Evolutionary conservation across 352 stramenopile species (phyloP).

Genomic region (Globisporangium acanthophoron): DNA sequence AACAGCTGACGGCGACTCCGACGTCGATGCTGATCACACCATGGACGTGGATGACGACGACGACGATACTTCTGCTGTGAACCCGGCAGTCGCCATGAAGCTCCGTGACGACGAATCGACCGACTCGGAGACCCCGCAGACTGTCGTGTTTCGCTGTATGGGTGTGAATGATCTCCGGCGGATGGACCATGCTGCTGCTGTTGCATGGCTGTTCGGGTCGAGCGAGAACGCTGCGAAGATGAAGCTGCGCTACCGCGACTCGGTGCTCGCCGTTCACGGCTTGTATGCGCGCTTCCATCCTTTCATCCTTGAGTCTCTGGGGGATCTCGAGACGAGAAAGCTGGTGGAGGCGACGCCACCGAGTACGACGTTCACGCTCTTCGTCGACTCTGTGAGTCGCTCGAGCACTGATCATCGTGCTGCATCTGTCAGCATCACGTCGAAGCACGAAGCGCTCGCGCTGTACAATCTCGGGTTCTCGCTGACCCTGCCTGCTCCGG

Average conservation of each 20-base stretch:
- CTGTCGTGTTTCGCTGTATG: not conserved
- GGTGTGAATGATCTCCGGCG: not conserved
- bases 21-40: not conserved
- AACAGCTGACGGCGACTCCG: not conserved
- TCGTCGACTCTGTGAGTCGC: not conserved
- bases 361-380: constrained; percentile 8
- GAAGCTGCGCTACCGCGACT: constrained; percentile 18
- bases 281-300: constrained; percentile 26
- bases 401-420: not conserved
- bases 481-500: constrained; percentile 24
- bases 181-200: not conserved
- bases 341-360: constrained; percentile 20
- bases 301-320: constrained; percentile 23
- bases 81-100: not conserved
- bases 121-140: not conserved
- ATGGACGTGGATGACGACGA: not conserved
- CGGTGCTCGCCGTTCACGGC: constrained; percentile 15
- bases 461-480: constrained; percentile 7
- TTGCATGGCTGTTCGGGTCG: constrained; percentile 28
- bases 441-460: not conserved
- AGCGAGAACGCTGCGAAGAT: constrained; percentile 16
- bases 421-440: not conserved
- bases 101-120: not conserved
- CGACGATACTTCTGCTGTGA: not conserved
- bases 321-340: constrained; percentile 17